Evolutionary conservation across 2,329 filamentous ascomycete genomes (phyloP).

Genomic region (Hymenoscyphus fructigenus): DNA sequence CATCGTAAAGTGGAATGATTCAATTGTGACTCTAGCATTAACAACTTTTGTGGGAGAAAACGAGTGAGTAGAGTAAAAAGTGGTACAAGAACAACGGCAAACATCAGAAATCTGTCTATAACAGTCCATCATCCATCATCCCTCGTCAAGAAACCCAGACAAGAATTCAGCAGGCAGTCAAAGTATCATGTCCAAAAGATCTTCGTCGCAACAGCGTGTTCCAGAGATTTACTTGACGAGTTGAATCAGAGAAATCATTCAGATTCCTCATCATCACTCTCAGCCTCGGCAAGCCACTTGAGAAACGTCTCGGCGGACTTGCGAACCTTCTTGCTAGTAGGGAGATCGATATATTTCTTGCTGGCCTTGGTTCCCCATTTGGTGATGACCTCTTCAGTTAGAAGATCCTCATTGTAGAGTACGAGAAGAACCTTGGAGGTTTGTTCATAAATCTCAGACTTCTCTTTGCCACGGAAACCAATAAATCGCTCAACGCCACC

Average conservation of each 20-base stretch:
- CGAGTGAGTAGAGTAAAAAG: slow-evolving; percentile 5
- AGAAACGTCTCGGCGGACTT: slow-evolving; percentile 93
- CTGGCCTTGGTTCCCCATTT: slow-evolving; percentile 93
- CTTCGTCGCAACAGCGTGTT: background rate
- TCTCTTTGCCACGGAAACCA: slow-evolving; percentile 66
- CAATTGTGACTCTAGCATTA: slow-evolving; percentile 1
- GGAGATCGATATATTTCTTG: slow-evolving; percentile 94
- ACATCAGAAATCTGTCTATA: slow-evolving; percentile 3
- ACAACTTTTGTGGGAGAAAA: background rate
- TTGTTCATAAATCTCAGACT: slow-evolving; percentile 73
- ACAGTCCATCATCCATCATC: background rate
- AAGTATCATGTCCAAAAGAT: background rate
- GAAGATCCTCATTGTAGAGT: slow-evolving; percentile 87
- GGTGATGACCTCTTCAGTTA: slow-evolving; percentile 83
- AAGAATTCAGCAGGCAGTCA: background rate
- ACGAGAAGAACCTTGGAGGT: slow-evolving; percentile 85
- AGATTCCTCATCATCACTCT: slow-evolving; percentile 56
- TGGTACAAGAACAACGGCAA: background rate
- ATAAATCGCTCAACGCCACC: slow-evolving; percentile 94
- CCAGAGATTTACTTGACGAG: background rate
- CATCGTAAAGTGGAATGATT: background rate
- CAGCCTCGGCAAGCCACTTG: slow-evolving; percentile 87
- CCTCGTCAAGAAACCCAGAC: background rate
- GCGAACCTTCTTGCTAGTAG: slow-evolving; percentile 91
- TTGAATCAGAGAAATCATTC: slow-evolving; percentile 4